phyloP scores from a whole-genome alignment of 1,284 basidiomycete species.

The Malassezia japonica region DNA sequence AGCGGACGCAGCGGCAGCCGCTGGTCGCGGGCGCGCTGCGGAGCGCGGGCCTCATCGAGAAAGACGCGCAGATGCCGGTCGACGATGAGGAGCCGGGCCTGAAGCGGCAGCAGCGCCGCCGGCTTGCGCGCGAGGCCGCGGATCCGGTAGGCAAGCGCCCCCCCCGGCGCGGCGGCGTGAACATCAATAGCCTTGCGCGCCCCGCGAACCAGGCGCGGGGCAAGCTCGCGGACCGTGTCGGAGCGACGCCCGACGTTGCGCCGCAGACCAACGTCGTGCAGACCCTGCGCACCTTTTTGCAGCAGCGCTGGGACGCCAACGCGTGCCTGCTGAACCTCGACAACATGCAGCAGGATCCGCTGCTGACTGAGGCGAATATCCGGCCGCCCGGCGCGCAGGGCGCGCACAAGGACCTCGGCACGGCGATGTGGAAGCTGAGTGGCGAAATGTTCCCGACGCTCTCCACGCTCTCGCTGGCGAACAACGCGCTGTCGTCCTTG shows the following conservation, averaged over 20 bases:
- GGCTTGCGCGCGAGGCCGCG: slow-evolving; percentile 7
- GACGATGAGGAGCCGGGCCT: slow-evolving; percentile 6
- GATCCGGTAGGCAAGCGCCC: slow-evolving; percentile 4
- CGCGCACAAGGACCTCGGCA: slow-evolving; percentile 59
- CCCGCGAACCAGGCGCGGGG: slow-evolving; percentile 3
- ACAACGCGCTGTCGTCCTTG: slow-evolving; percentile 40
- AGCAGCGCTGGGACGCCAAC: slow-evolving; percentile 18
- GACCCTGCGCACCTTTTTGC: slow-evolving; percentile 32
- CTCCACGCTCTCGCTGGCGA: slow-evolving; percentile 34
- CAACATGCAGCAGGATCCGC: slow-evolving; percentile 61
- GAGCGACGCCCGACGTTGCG: slow-evolving; percentile 8
- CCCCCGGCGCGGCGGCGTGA: background rate
- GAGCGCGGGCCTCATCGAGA: slow-evolving; percentile 9
- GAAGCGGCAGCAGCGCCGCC: slow-evolving; percentile 11
- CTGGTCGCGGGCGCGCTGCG: slow-evolving; percentile 13
- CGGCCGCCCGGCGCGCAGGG: slow-evolving; percentile 58
- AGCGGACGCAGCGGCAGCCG: slow-evolving; percentile 12
- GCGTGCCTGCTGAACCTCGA: slow-evolving; percentile 64
- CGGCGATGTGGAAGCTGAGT: slow-evolving; percentile 80
- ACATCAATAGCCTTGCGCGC: slow-evolving; percentile 10
- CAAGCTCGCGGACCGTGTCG: background rate
- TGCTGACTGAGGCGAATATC: slow-evolving; percentile 60
- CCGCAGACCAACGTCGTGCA: slow-evolving; percentile 53
- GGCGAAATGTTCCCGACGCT: slow-evolving; percentile 55
- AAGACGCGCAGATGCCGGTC: slow-evolving; percentile 9